phyloP scores from a whole-genome alignment of 441 rosid species.

The Dalechampia spathulata region DNA sequence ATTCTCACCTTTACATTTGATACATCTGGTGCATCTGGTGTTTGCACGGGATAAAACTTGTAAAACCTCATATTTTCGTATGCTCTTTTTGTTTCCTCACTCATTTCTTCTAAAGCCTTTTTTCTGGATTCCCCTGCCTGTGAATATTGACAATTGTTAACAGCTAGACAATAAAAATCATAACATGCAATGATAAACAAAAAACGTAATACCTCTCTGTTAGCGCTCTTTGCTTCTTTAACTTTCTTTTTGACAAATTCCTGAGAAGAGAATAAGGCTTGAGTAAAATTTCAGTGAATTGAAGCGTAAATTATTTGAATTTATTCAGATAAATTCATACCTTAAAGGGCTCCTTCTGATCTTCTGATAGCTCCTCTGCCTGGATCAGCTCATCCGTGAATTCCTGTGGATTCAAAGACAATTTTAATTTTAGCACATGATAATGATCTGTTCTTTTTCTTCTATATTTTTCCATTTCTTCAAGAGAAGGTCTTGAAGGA shows the following conservation, averaged over 20 bases:
- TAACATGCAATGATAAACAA: background rate
- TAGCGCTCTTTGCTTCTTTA: conserved; percentile 80
- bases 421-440: conserved; percentile 6
- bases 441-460: background rate
- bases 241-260: conserved; percentile 75
- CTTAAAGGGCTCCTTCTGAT: conserved; percentile 79
- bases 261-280: conserved; percentile 24
- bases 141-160: conserved; percentile 11
- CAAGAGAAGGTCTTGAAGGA: background rate
- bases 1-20: conserved; percentile 49
- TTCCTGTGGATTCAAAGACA: conserved; percentile 39
- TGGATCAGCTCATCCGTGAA: conserved; percentile 52
- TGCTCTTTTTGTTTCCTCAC: conserved; percentile 55
- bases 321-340: conserved; percentile 24
- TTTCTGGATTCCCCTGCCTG: conserved; percentile 74
- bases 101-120: conserved; percentile 59
- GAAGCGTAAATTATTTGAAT: background rate
- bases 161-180: background rate
- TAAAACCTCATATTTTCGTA: conserved; percentile 58
- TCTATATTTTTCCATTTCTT: background rate
- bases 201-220: conserved; percentile 51
- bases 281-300: background rate
- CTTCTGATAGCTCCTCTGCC: conserved; percentile 60
- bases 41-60: conserved; percentile 76
- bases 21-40: conserved; percentile 68